Base-by-base conservation (phyloP, 1,284 basidiomycete genomes). In the Ceratobasidium sp. region DNA sequence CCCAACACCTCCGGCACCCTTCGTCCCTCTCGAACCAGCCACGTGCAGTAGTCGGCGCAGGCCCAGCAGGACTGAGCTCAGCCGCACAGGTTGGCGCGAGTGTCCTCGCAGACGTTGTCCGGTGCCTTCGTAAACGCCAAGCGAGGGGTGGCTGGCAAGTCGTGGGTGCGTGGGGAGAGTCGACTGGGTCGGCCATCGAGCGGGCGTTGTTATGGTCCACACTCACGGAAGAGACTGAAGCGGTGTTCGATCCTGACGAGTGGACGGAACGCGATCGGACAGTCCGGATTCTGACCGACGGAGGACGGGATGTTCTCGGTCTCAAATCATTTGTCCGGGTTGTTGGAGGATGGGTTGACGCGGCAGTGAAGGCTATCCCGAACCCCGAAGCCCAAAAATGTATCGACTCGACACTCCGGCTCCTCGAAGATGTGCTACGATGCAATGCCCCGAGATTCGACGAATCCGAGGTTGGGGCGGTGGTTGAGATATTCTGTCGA, bases 381-480 rank as follows among this genome's bases (percentile, higher is more conserved):
- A 12, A 20, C 45, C 8, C 42, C 31, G 29, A 65, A 42, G 60
- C 60, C 31, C 49, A 65, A 65, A 65, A 65, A 53, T 50, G 45
- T 15, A 65, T 65, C 27, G 60, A 65, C 34, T 47, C 60, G 27
- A 40, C 17, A 27, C 27, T 65, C 3, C 34, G 60, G 31, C 31
- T 65, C 34, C 49, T 65, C 34, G 47, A 65, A 53, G 20, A 47
- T 13, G 49, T 65, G 15, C 38, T 65, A 47, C 35, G 35, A 29
- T 32, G 25, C 15, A 65, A 65, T 27, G 60, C 60, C 20, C 60
- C 60, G 47, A 52, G 60, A 35, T 65, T 65, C 35, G 60, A 49
- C 17, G 60, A 65, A 31, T 15, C 31, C 6, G 29, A 65, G 13
- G 60, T 65, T 13, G 35, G 47, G 2, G 29, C 52, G 34, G 60